phyloP scores from a whole-genome alignment of 805 yeast species.

The Candida lessepsii region DNA sequence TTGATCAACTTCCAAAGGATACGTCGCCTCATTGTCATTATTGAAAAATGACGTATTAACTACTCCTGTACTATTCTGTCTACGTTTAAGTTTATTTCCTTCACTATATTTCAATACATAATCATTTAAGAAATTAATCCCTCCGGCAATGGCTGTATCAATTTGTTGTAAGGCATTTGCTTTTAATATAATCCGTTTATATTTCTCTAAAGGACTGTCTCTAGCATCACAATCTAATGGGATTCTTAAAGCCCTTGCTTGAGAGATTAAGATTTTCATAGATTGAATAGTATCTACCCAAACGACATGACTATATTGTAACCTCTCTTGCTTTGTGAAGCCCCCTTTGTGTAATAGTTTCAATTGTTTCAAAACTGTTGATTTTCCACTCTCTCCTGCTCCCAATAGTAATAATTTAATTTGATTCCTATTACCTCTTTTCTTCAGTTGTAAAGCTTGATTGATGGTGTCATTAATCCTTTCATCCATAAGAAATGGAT shows the following conservation, averaged over 20 bases:
- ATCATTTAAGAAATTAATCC: conserved; percentile 59
- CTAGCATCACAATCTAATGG: conserved; percentile 63
- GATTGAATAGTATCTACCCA: conserved; percentile 91
- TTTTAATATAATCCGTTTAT: conserved; percentile 50
- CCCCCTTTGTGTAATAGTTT: conserved; percentile 82
- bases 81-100: conserved; percentile 50
- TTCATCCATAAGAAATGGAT: conserved; percentile 54
- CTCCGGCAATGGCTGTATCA: conserved; percentile 67
- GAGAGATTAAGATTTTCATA: conserved; percentile 73
- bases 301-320: conserved; percentile 79
- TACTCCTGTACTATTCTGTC: conserved; percentile 53
- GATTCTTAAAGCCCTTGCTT: conserved; percentile 66
- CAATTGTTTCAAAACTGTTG: conserved; percentile 89
- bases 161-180: conserved; percentile 60
- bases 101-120: conserved; percentile 63
- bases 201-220: conserved; percentile 41
- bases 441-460: conserved; percentile 51
- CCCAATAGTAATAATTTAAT: conserved; percentile 79
- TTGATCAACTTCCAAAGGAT: neutral
- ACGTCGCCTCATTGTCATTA: conserved; percentile 8
- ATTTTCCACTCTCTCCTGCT: conserved; percentile 93
- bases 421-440: conserved; percentile 54
- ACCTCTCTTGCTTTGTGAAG: conserved; percentile 74
- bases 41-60: conserved; percentile 23
- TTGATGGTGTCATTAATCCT: conserved; percentile 64